Base-by-base conservation (phyloP, 2,329 filamentous ascomycete species). In the Aspergillus carbonarius region DNA sequence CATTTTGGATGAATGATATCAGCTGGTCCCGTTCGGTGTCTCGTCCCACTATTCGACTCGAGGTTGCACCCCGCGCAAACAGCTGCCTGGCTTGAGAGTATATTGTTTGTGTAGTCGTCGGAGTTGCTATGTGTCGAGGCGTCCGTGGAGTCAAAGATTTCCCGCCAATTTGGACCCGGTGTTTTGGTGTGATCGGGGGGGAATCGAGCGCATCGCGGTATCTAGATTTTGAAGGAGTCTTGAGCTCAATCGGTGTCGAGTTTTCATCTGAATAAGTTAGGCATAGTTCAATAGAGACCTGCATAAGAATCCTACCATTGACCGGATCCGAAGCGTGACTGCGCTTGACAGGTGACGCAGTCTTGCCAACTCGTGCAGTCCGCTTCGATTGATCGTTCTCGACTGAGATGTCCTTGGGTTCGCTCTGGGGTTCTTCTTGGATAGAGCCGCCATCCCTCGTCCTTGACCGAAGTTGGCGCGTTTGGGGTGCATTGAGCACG, bases 31-130 rank as follows among this genome's bases (percentile, higher is more conserved):
- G 83, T 74, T 90, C 85, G 51, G 75, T 78, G 30, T 96, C 91
- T 47, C 93, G 87, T 50, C 93, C 93, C 57, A 96, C 83, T 12
- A 97, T 80, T 66, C 87, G 84, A 2, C 88, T 86, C 1, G 91
- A 89, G 57, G 88, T 87, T 8, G 89, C 86, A 62, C 90, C 90
- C 51, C 92, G 87, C 6, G 90, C 88, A 71, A 99, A 99, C 2
- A 96, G 78, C 69, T 96, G 92, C 30, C 93, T 87, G 15, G 92
- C 95, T 60, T 88, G 83, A 63, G 95, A 92, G 75, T 97, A 98
- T 37, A 97, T 82, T 0, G 92, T 95, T 55, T 88, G 86, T 20
- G 84, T 79, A 10, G 85, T 60, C 20, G 60, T 80, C 55, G 85
- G 84, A 12, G 91, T 89, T 6, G 90, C 79, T 10, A 89, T 89